Evolutionary conservation across 257 asterid genomes (phyloP).

Genomic region (Ilex asprella): DNA sequence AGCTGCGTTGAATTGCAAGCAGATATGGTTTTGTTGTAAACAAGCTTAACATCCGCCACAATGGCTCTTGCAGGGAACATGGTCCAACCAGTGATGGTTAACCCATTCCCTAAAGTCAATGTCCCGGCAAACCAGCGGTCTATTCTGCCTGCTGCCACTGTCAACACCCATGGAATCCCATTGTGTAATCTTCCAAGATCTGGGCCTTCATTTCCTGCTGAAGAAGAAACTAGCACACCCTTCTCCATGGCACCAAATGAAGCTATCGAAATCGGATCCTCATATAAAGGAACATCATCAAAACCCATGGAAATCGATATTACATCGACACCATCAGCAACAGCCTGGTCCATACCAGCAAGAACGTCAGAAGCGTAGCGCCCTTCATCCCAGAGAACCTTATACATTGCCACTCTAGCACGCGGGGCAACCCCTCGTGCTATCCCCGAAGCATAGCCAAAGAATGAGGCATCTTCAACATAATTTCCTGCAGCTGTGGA

Average conservation of each 20-base stretch:
- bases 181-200: constrained; percentile 23
- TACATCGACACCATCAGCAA: constrained; percentile 42
- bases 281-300: constrained; percentile 13
- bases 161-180: constrained; percentile 36
- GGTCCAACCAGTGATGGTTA: constrained; percentile 26
- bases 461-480: constrained; percentile 29
- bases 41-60: constrained; percentile 7
- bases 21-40: constrained; percentile 27
- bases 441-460: constrained; percentile 39
- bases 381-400: constrained; percentile 21
- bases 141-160: constrained; percentile 26
- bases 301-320: constrained; percentile 33
- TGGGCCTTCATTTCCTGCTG: constrained; percentile 47
- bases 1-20: constrained; percentile 17
- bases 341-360: constrained; percentile 48
- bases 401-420: constrained; percentile 40
- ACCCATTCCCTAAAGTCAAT: constrained; percentile 27
- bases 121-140: constrained; percentile 35
- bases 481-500: constrained; percentile 42
- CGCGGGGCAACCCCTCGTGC: constrained; percentile 45
- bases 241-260: constrained; percentile 58
- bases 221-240: constrained; percentile 50
- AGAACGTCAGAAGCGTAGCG: constrained; percentile 37
- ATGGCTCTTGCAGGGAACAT: constrained; percentile 20
- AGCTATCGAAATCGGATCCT: constrained; percentile 41